Evolutionary conservation across 768 basidiomycete genomes (phyloP).

Genomic region (Calvatia gigantea): DNA sequence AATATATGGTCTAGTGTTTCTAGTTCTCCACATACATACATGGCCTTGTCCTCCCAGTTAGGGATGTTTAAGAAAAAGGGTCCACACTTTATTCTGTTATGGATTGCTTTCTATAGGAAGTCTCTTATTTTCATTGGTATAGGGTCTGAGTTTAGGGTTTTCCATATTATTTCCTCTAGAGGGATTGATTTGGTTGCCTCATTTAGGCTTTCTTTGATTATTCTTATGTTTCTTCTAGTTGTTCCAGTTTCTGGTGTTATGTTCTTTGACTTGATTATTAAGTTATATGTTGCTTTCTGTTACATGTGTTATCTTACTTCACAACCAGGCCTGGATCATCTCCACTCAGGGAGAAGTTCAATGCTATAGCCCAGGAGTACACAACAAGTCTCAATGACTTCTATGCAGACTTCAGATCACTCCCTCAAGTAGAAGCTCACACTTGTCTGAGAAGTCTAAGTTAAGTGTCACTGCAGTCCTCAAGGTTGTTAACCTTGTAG

Average conservation of each 20-base stretch:
- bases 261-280: not conserved
- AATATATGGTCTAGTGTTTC: slow-evolving; percentile 18
- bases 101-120: slow-evolving; percentile 18
- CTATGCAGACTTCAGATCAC: too few relatives aligned
- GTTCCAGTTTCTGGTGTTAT: not conserved
- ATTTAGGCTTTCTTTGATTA: not conserved
- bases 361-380: too few relatives aligned
- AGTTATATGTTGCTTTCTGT: not conserved
- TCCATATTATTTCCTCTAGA: slow-evolving; percentile 8
- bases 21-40: slow-evolving; percentile 12
- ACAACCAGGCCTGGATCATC: too few relatives aligned
- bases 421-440: too few relatives aligned
- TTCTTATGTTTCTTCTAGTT: not conserved
- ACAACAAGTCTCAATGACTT: too few relatives aligned
- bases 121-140: slow-evolving; percentile 10
- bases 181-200: not conserved
- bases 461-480: too few relatives aligned
- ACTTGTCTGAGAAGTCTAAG: too few relatives aligned
- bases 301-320: too few relatives aligned
- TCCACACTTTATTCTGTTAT: slow-evolving; percentile 16
- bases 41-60: slow-evolving; percentile 3
- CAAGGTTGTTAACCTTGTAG: too few relatives aligned
- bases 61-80: slow-evolving; percentile 3
- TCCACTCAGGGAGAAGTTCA: too few relatives aligned
- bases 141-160: not conserved